Evolutionary conservation across 441 rosid species (phyloP).

Genomic region (Pelargonium myrrhifolium): DNA sequence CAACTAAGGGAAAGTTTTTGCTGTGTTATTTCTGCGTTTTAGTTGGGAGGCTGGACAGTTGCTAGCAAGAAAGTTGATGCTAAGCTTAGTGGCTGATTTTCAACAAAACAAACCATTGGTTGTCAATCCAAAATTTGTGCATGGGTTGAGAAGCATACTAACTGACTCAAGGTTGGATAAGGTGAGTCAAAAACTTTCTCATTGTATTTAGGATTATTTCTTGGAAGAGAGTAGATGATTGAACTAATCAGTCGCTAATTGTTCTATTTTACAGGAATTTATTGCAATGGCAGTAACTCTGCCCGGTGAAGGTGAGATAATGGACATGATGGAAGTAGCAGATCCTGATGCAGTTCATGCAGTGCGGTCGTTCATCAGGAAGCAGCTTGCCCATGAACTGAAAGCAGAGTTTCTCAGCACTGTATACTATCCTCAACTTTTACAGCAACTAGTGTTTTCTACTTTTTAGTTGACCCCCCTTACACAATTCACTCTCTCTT

Average conservation of each 20-base stretch:
- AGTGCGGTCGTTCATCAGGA: slow-evolving; percentile 70
- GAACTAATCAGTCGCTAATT: slow-evolving; percentile 10
- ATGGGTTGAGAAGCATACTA: slow-evolving; percentile 77
- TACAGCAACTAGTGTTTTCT: neutral
- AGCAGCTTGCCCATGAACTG: slow-evolving; percentile 84
- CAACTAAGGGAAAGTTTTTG: slow-evolving; percentile 8
- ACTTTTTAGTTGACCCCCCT: slow-evolving; percentile 1
- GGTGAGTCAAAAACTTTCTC: slow-evolving; percentile 31
- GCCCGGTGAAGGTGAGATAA: slow-evolving; percentile 94
- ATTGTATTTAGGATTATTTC: neutral
- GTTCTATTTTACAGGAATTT: slow-evolving; percentile 52
- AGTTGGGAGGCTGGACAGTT: slow-evolving; percentile 99
- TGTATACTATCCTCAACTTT: slow-evolving; percentile 32
- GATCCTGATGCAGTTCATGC: slow-evolving; percentile 97
- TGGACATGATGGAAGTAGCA: slow-evolving; percentile 95
- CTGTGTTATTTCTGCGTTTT: slow-evolving; percentile 18
- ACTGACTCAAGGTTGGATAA: slow-evolving; percentile 66
- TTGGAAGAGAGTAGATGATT: slow-evolving; percentile 1
- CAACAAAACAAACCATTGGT: slow-evolving; percentile 61
- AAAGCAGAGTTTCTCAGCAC: slow-evolving; percentile 62
- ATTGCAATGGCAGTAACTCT: slow-evolving; percentile 81
- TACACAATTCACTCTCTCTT: slow-evolving; percentile 10
- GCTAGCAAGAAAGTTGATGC: slow-evolving; percentile 86
- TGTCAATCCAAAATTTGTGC: slow-evolving; percentile 67
- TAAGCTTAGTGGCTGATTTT: slow-evolving; percentile 78